Evolutionary conservation across 2,329 filamentous ascomycete genomes (phyloP), one percentile per base, ranked within the genome.

Genomic region (Botryotinia narcissicola): DNA sequence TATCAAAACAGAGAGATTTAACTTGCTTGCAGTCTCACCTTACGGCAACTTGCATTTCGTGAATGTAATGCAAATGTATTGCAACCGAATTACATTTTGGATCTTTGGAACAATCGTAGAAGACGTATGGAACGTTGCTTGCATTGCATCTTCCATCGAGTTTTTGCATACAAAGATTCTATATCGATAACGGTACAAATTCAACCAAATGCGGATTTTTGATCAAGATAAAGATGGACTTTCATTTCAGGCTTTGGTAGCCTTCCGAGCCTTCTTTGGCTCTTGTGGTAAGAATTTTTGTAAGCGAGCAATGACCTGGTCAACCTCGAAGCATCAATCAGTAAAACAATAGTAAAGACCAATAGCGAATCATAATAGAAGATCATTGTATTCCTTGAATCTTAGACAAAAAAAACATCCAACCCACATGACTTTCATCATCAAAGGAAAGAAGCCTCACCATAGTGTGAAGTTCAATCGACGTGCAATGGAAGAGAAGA

Each of bases 391-490:
- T 48, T 71, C 29, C 32, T 63, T 29, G 37, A 66, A 64, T 66
- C 40, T 57, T 66, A 48, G 59, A 57, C 57, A 29, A 60, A 72
- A 51, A n/a, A n/a, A 22, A 14, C 37, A 69, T 22, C 40, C 40
- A 64, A 61, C 73, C 71, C 77, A 78, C 76, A 81, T 81, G 80
- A 78, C 79, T 76, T 78, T 80, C 73, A 67, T 73, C 61, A 73
- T 78, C 78, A 80, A 79, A 79, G 77, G 78, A 74, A 79, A 74
- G 73, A 80, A 78, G 72, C 70, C 77, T 59, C 77, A 68, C 72
- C 76, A 74, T 72, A 78, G 75, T 74, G 79, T 80, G 68, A 72
- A 77, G 75, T 81, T 81, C 73, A 74, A 78, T 73, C 78, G 74
- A 75, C 75, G 79, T 59, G 74, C 72, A 29, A 78, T 76, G 75